Evolutionary conservation across 805 yeast genomes (phyloP), one percentile per base, ranked within the genome.

Genomic region (Ogataea methanolica): DNA sequence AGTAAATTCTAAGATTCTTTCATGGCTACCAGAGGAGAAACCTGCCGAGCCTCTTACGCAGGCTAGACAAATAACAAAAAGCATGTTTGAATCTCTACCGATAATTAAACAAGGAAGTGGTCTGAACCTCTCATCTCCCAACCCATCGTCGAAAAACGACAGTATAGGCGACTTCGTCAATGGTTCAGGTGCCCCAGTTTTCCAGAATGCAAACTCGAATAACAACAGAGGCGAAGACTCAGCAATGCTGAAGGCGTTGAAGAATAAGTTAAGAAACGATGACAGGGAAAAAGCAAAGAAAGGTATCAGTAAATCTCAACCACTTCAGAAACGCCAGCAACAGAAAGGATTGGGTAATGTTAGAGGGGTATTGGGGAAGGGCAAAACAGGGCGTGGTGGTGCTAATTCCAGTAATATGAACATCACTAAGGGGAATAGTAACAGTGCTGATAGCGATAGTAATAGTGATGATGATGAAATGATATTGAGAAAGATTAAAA

Each of bases 21-120:
- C 70, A 21, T 76, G 80, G 81, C 58, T 73, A 39, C 42, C 55
- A 2, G 47, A 44, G 37, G 23, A 15, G 5, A 21, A 11, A 5
- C 6, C 41, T 5, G 5, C 35, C 23, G 12, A 31, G 11, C 21
- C 16, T 22, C 15, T 17, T 15, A 9, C 31, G 21, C 40, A 45
- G 9, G 21, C 41, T 17, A 9, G 48, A 16, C 7, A 43, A 21
- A 5, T 40, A 14, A n/a, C 35, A 5, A 12, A 22, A 22, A 33
- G 6, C 5, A 12, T 38, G 11, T 51, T 55, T 41, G 57, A 55
- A 45, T 31, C 44, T 6, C 39, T 61, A 26, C 64, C 66, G 1
- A 58, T 62, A 23, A 56, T 63, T 9, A 54, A 60, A 33, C 59
- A 54, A 21, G 71, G 71, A 6, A 51, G 60, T 3, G 71, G 71